Evolutionary conservation across 768 basidiomycete species (phyloP), one percentile per base, ranked within the genome.

Genomic region (Heimioporus sp.): DNA sequence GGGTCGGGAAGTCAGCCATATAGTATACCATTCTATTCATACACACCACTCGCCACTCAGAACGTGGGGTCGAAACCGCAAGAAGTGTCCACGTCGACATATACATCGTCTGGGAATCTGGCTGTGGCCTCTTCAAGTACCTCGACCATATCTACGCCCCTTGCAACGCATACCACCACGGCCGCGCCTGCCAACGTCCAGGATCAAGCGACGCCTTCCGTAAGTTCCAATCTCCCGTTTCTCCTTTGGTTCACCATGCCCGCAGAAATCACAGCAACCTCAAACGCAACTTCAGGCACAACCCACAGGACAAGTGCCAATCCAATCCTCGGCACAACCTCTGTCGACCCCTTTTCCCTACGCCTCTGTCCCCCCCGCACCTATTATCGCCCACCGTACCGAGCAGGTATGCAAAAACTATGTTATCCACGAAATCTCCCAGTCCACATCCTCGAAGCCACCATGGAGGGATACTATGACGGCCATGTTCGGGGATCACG

Each of bases 401-500:
- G 81, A 84, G 60, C 80, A 73, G 10, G 77, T 83, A 1, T 69
- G 79, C 7, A 87, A 81, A 62, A 89, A 85, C 60, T 91, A 90
- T 58, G 68, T 92, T 4, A 69, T 91, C 3, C 85, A 90, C 60
- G 86, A 89, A 57, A 45, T 67, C 3, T 73, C 70, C 2, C 81
- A 86, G 54, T 63, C 68, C 2, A 69, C 76, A 20, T 72, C 72
- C 5, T 67, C 69, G 1, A 67, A 82, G 52, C 85, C 87, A 0
- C 62, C 68, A 0, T 87, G 89, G 87, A 74, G 71, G 43, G 81
- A 86, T 30, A 91, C 87, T 11, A 89, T 94, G 86, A 61, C 76
- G 8, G 85, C 90, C 2, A 77, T 96, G 73, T 92, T 98, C 59
- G 93, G 95, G 2, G 76, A 87, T 46, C 87, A 95, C 58, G 85